Conservation (phyloP, 148 eudicot species). For the Vaccinium darrowii region DNA sequence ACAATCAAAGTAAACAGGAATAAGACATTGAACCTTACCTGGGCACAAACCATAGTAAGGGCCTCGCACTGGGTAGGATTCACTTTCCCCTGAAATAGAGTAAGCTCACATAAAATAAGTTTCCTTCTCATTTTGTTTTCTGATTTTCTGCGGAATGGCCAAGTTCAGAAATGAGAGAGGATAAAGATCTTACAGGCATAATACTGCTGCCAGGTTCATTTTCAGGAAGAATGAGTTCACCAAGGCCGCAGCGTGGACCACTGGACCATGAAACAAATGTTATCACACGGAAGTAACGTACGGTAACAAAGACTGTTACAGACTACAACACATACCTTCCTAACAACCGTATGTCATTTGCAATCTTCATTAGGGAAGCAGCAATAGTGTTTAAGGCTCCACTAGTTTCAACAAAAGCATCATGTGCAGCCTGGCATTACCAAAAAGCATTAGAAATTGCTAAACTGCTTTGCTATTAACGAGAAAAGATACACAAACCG, state of each 20-base stretch:
- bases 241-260: constrained; percentile 99
- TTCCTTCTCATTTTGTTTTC: not conserved
- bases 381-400: constrained; percentile 89
- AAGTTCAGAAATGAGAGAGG: not conserved
- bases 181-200: constrained; percentile 73
- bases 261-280: constrained; percentile 37
- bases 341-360: constrained; percentile 85
- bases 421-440: constrained; percentile 83
- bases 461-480: not conserved
- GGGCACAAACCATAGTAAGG: constrained; percentile 98
- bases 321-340: constrained; percentile 67
- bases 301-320: constrained; percentile 1
- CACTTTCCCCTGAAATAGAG: constrained; percentile 73
- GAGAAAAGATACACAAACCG: not conserved
- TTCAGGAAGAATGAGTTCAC: constrained; percentile 96
- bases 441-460: not conserved
- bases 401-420: constrained; percentile 94
- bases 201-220: constrained; percentile 99
- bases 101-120: constrained; percentile 1
- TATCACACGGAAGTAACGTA: constrained; percentile 12
- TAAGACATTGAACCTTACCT: constrained; percentile 45
- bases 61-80: constrained; percentile 99
- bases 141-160: not conserved
- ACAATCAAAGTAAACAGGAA: constrained; percentile 6
- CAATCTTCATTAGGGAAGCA: constrained; percentile 93